These are phyloP conservation scores for Fistulifera solaris DNA, from an alignment of 108 stramenopile genomes.

Conservation along the genomic window DNA sequence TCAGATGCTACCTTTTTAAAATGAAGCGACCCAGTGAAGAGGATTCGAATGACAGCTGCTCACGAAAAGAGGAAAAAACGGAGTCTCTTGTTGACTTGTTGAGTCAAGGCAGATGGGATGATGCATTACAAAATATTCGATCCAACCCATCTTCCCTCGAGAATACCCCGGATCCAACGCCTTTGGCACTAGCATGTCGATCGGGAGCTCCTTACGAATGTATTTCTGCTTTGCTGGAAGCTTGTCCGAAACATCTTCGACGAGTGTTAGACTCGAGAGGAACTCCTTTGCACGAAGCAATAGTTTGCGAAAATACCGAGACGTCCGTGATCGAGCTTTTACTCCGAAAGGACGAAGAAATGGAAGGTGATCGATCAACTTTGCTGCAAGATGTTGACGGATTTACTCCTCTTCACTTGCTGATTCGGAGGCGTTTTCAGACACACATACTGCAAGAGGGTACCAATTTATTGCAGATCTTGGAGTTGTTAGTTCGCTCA, in stretches of 20 bases:
- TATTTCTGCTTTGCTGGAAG: conserved; percentile 40
- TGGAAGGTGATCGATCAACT: conserved; percentile 21
- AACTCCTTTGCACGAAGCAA: conserved; percentile 64
- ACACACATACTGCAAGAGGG: conserved; percentile 21
- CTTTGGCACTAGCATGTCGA: conserved; percentile 57
- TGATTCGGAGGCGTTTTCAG: conserved; percentile 56
- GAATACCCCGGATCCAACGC: conserved; percentile 22
- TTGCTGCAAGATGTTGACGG: conserved; percentile 68
- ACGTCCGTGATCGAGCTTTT: conserved; percentile 23
- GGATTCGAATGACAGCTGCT: too few species aligned
- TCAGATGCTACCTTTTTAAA: too few species aligned
- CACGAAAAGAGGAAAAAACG: too few species aligned
- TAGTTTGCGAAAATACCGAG: conserved; percentile 41
- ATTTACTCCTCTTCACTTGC: conserved; percentile 60
- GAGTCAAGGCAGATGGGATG: too few species aligned
- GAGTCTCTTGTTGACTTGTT: too few species aligned
- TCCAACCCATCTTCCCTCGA: neutral
- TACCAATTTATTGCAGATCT: conserved; percentile 19
- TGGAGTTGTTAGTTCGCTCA: conserved; percentile 40
- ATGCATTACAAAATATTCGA: too few species aligned
- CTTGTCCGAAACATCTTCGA: conserved; percentile 29
- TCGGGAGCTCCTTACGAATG: conserved; percentile 50
- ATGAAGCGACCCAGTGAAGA: too few species aligned
- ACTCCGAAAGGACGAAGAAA: conserved; percentile 17
- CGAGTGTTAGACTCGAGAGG: conserved; percentile 50